phyloP scores from a whole-genome alignment of 148 eudicot species.

The Diospyros lotus region DNA sequence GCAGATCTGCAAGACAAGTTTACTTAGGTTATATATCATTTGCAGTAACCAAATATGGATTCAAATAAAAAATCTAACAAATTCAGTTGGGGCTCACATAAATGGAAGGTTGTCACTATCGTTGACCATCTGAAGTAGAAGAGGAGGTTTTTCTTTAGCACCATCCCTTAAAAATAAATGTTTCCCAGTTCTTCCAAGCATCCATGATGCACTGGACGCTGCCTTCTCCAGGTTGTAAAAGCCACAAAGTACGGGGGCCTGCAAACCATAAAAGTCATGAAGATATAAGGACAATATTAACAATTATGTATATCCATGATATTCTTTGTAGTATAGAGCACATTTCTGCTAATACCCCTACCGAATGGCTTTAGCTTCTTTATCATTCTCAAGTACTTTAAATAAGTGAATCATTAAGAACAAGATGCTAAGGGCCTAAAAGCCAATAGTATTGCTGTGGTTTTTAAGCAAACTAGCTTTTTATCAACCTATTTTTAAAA shows the following conservation, averaged over 20 bases:
- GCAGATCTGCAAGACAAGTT: conserved; percentile 57
- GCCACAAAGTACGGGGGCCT: conserved; percentile 87
- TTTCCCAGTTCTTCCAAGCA: conserved; percentile 71
- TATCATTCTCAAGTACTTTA: not conserved
- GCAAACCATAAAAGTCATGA: conserved; percentile 7
- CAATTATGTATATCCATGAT: not conserved
- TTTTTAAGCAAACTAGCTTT: too few species aligned
- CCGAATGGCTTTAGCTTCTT: not conserved
- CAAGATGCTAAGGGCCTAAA: not conserved
- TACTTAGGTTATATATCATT: too few species aligned
- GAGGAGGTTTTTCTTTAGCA: conserved; percentile 65
- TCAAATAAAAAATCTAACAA: not conserved
- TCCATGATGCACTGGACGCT: conserved; percentile 56
- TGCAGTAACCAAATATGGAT: not conserved
- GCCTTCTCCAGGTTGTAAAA: conserved; percentile 50
- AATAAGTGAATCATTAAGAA: not conserved
- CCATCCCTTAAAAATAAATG: conserved; percentile 71
- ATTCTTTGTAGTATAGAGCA: not conserved
- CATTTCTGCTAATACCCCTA: not conserved
- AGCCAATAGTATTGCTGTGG: too few species aligned
- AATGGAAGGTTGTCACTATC: conserved; percentile 68
- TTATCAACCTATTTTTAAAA: too few species aligned
- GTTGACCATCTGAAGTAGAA: conserved; percentile 67
- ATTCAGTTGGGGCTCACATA: conserved; percentile 44
- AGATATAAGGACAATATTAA: not conserved